Evolutionary conservation across 371 early-diverging fungal genomes (phyloP).

Genomic region (Mucor racemosus): DNA sequence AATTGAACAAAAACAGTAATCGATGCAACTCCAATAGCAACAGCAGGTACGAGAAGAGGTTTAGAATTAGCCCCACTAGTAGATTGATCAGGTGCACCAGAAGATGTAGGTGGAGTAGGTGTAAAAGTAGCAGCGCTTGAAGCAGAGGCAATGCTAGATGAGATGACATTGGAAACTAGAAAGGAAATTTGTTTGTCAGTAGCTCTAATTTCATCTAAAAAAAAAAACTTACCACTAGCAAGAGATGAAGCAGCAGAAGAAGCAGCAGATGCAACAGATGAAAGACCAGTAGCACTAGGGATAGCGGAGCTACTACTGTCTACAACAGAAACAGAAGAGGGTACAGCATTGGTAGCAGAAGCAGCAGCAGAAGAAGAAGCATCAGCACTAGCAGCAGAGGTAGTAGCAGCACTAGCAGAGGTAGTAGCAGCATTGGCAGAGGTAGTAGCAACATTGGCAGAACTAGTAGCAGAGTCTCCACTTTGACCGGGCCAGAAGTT

Average conservation of each 20-base stretch:
- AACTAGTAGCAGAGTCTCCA: background rate
- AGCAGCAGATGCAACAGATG: background rate
- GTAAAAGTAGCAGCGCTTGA: constrained; percentile 5
- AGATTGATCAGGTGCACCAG: constrained; percentile 3
- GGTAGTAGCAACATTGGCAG: background rate
- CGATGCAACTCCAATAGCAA: constrained; percentile 18
- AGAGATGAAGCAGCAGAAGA: constrained; percentile 13
- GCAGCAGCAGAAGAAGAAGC: background rate
- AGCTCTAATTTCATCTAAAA: background rate
- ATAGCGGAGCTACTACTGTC: constrained; percentile 7
- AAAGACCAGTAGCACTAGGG: constrained; percentile 1
- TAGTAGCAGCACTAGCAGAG: constrained; percentile 2
- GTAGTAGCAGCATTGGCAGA: constrained; percentile 2
- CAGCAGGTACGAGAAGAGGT: constrained; percentile 12
- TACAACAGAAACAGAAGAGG: background rate
- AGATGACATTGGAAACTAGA: constrained; percentile 4
- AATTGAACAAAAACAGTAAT: constrained; percentile 17
- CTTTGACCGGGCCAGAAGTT: constrained; percentile 26
- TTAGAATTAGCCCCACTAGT: background rate
- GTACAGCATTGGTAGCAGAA: background rate
- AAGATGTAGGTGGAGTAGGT: constrained; percentile 15
- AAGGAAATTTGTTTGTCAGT: background rate
- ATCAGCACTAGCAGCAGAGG: background rate
- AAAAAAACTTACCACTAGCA: constrained; percentile 7
- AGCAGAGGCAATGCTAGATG: constrained; percentile 7